A percentile compares a stretch with the other conserved stretches of the same genome.
phyloP scores from a whole-genome alignment of 1,284 basidiomycete species.

The Ceratobasidium papillatum region DNA sequence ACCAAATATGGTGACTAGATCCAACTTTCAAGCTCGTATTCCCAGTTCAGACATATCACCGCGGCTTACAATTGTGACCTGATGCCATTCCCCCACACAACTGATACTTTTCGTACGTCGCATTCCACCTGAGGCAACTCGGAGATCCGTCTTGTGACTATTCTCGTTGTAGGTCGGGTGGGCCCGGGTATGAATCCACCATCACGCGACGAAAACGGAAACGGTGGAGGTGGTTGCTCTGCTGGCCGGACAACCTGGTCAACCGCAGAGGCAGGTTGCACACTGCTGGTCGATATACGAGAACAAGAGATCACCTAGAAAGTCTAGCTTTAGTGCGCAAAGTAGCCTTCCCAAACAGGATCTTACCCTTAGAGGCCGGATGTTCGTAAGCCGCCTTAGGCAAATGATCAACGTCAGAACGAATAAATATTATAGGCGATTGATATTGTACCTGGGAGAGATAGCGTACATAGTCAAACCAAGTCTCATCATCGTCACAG shows the following conservation, averaged over 20 bases:
- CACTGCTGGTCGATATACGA: slow-evolving; percentile 27
- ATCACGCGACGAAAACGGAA: slow-evolving; percentile 24
- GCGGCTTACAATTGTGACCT: slow-evolving; percentile 44
- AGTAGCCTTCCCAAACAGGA: not conserved
- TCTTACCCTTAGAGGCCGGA: slow-evolving; percentile 5
- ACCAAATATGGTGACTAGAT: slow-evolving; percentile 72
- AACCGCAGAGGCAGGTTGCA: slow-evolving; percentile 17
- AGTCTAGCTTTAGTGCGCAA: not conserved
- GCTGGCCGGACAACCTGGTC: not conserved
- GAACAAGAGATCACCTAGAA: not conserved
- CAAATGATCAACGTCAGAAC: not conserved
- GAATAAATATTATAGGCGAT: not conserved
- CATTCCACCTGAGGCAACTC: slow-evolving; percentile 47
- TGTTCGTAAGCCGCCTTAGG: not conserved
- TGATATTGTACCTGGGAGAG: slow-evolving; percentile 1
- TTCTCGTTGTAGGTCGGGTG: not conserved
- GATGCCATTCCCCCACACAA: slow-evolving; percentile 65
- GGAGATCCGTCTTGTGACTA: not conserved
- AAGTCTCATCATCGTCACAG: slow-evolving; percentile 2
- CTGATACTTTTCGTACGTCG: slow-evolving; percentile 66
- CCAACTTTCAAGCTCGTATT: not conserved
- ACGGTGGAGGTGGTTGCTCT: slow-evolving; percentile 16
- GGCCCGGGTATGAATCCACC: slow-evolving; percentile 1
- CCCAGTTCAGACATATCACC: not conserved
- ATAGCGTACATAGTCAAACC: not conserved